Evolutionary conservation across 176 grass and related monocot species (phyloP), one percentile per base, ranked within the genome.

Genomic region (Poa annua): DNA sequence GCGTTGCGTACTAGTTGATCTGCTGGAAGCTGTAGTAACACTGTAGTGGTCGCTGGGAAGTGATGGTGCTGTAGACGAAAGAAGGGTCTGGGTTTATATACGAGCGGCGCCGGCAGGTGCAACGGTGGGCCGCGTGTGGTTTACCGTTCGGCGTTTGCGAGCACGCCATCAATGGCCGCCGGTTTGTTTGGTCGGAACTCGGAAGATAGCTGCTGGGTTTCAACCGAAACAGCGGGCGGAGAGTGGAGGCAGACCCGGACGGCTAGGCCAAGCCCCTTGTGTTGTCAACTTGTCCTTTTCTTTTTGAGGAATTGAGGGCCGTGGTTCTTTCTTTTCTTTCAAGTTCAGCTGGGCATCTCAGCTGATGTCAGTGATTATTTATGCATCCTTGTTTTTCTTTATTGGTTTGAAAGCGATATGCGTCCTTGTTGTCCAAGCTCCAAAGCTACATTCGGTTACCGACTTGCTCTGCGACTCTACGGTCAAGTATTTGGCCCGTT

Each of bases 141-240:
- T 83, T 81, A 44, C 42, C 8, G 42, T 36, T 26, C 32, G 44
- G 12, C 68, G 44, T 14, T 29, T 20, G 32, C 32, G 44, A 14
- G 71, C 15, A 74, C 42, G 70, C 70, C 81, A 74, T 74, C 41
- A 62, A 74, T 25, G 45, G 71, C 56, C 42, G 81, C 71, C 81
- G 57, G 44, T 9, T 63, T 64, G 81, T 75, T 84, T 51, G 45
- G 53, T 44, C 33, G 35, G 34, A 49, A 33, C 48, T 48, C 7
- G n/a, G 29, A 29, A 29, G 74, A 42, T 35, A n/a, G 75, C 50
- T 17, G 65, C 78, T 81, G 79, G 79, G 63, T 81, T 81, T 70
- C 73, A 50, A 1, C 6, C 11, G 11, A 56, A 55, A 22, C 51
- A 14, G 51, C 34, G 51, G 33, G 74, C 51, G 50, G 74, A 54